Base-by-base conservation (phyloP, 352 stramenopile species). In the Thalassiosira allenii region DNA sequence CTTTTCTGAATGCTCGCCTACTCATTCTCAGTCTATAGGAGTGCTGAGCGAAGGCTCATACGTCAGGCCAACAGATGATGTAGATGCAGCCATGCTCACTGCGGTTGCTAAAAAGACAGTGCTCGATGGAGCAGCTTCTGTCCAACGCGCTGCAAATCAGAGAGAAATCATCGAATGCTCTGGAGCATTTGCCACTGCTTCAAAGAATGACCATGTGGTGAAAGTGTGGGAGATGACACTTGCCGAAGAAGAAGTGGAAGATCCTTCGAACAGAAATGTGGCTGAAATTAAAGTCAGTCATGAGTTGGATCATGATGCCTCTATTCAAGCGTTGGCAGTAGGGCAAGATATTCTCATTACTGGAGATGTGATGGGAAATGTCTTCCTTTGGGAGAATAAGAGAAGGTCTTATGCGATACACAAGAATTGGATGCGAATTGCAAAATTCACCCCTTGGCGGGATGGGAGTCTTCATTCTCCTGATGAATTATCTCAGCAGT, bases 351-450 rank as follows among this genome's bases (percentile, higher is more conserved):
- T 80, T 4, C 40, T 84, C 22, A 20, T 84, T n/a, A 75, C 69
- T 52, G 76, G 76, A 64, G 76, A 78, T 73, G 49, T 62, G 27
- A 80, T 79, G 47, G 76, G 76, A 40, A 51, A 72, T 59, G 61
- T 79, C 1, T 68, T 11, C 34, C 43, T 80, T 25, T 84, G 67
- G 67, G 14, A 41, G 17, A 44, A 44, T 14, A 14, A 44, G 37
- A 44, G 37, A 44, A 44, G 37, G 14, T 14, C 6, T 14, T 6
- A 14, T 44, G 37, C 6, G 14, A 6, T 6, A 14, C 6, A 44
- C 37, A 14, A 14, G 37, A 14, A 44, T 44, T 14, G 6, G 37
- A 14, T 44, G 37, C 6, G 37, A 14, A 44, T 44, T 6, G 14
- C 6, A 44, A 44, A 44, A 6, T 44, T 6, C 14, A 14, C 37